Percentiles rank a stretch among this genome's conserved stretches.
phyloP scores from a whole-genome alignment of 2,329 filamentous ascomycete species.

The Helotiales sp. region DNA sequence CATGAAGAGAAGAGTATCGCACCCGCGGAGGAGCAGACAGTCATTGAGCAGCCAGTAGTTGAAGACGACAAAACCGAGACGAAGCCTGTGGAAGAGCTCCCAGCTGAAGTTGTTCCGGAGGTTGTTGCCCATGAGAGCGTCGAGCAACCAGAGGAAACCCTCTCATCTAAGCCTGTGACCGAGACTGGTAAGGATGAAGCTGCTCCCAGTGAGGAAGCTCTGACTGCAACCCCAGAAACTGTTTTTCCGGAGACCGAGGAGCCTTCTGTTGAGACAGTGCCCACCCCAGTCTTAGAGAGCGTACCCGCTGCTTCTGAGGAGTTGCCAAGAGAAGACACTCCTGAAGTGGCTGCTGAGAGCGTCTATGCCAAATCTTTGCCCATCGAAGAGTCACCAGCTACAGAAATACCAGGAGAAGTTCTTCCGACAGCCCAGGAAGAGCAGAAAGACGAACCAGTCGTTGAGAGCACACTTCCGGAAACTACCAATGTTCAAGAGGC shows the following conservation, averaged over 20 bases:
- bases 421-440: background rate
- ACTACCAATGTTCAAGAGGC: background rate
- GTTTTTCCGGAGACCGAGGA: background rate
- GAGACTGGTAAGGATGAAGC: background rate
- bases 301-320: background rate
- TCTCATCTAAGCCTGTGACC: background rate
- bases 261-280: background rate
- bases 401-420: background rate
- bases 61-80: background rate
- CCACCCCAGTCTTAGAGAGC: background rate
- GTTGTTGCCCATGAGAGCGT: background rate
- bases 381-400: background rate
- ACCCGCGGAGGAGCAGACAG: background rate
- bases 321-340: background rate
- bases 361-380: background rate
- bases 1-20: background rate
- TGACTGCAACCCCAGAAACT: background rate
- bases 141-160: background rate
- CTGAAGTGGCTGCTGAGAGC: background rate
- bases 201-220: background rate
- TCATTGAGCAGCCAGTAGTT: background rate
- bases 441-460: too few relatives aligned
- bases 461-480: background rate
- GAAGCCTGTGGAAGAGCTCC: background rate
- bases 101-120: background rate